Base-by-base conservation (phyloP, 768 basidiomycete species). In the Auriculariales sp. region DNA sequence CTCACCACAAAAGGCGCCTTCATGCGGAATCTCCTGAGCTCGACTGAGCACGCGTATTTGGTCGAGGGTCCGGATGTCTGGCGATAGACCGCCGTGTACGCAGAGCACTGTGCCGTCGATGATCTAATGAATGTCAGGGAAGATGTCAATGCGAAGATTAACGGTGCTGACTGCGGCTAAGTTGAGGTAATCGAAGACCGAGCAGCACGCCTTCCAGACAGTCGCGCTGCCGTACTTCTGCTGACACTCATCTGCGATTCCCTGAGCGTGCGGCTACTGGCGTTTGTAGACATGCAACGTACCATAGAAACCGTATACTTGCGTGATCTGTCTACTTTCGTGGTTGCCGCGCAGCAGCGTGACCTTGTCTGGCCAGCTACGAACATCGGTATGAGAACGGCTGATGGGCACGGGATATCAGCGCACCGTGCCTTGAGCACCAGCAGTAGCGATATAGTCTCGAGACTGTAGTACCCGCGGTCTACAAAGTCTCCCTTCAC, bases 251-350 rank as follows among this genome's bases (percentile, higher is more conserved):
- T 95, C 93, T 88, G 54, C 29, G 33, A 47, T 58, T 19, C 14
- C 3, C 27, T 49, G 10, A 15, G 19, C 47, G n/a, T 12, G 35
- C 34, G 25, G 17, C 15, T 24, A 28, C 11, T 28, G 28, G 6
- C 19, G 32, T 25, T 48, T 22, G 33, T n/a, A 48, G 42, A 10
- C 10, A 39, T 17, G 7, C 25, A 14, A 62, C 79, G 54, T 51
- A 92, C 92, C 92, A 61, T 95, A 97, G 64, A 95, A 97, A n/a
- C 93, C 94, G 52, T 97, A 97, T 2, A 92, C 94, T 59, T 98
- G 94, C 3, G 94, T 98, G 57, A 98, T 98, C 64, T 98, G 94
- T 54, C 94, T 70, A 58, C 88, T 92, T 64, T 97, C 94, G 62
- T 98, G 94, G 65, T 98, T 98, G 32, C 94, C 93, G 28, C 94